Conservation (phyloP, 23 red algal genomes). For the Cyanidium caldarium region DNA sequence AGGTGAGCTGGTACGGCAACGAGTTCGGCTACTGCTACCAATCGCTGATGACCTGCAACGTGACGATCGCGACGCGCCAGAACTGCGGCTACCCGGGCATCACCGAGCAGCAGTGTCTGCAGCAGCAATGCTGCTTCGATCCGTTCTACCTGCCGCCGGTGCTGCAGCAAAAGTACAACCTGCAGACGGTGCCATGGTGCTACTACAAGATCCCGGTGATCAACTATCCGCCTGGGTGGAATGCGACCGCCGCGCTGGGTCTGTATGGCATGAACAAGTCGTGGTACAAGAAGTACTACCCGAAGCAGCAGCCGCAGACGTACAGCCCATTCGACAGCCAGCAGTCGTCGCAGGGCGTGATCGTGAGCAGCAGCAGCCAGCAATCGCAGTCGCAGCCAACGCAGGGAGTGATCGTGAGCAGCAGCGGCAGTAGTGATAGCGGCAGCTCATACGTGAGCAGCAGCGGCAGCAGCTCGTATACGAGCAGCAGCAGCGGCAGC, state of each 20-base stretch:
- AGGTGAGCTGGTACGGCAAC: neutral
- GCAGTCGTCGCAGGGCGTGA: neutral
- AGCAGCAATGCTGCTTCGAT: slow-evolving; percentile 6
- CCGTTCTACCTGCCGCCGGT: neutral
- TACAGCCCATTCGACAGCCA: neutral
- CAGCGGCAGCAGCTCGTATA: too few species aligned
- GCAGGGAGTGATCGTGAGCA: too few species aligned
- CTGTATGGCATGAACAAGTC: neutral
- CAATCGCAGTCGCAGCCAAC: too few species aligned
- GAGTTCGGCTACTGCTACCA: neutral
- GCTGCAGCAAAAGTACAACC: slow-evolving; percentile 3
- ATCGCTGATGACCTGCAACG: slow-evolving; percentile 1
- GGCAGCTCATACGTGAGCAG: too few species aligned
- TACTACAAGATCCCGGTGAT: slow-evolving; percentile 1
- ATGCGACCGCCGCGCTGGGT: neutral
- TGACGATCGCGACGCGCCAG: neutral
- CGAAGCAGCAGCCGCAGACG: slow-evolving; percentile 2
- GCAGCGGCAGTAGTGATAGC: too few species aligned
- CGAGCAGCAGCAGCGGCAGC: slow-evolving; percentile 4
- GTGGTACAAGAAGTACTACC: slow-evolving; percentile 7
- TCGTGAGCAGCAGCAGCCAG: neutral
- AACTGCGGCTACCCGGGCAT: slow-evolving; percentile 5
- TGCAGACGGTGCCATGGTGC: neutral
- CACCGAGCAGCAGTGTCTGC: neutral
- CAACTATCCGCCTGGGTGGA: neutral